Conservation (phyloP, 1,284 basidiomycete genomes). For the Xerocomus nothofagi region DNA sequence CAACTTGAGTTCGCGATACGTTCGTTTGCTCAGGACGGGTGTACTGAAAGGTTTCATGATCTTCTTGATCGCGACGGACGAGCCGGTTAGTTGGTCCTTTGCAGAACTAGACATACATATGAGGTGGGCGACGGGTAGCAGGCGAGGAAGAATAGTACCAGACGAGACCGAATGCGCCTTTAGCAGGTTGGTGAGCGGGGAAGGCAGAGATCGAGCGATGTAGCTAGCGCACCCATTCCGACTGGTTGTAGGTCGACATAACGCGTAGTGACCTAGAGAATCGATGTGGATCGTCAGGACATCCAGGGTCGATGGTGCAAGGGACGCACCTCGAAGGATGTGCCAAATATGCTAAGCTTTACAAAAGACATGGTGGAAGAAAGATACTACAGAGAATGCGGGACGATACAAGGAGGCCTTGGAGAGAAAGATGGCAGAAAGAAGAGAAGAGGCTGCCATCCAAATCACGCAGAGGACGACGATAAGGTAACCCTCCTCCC, state of each 20-base stretch:
- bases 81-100: conserved; percentile 94
- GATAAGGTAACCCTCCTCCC: conserved; percentile 19
- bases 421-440: conserved; percentile 16
- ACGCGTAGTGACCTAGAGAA: conserved; percentile 85
- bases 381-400: not conserved
- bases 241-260: conserved; percentile 99
- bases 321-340: conserved; percentile 79
- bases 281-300: conserved; percentile 25
- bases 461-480: conserved; percentile 14
- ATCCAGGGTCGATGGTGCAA: conserved; percentile 17
- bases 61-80: conserved; percentile 98
- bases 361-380: conserved; percentile 78
- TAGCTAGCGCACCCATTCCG: conserved; percentile 82
- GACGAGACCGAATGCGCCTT: conserved; percentile 91
- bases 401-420: not conserved
- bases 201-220: conserved; percentile 23
- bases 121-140: not conserved
- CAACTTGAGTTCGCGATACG: conserved; percentile 97
- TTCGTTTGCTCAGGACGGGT: conserved; percentile 96
- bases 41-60: conserved; percentile 99
- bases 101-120: conserved; percentile 68
- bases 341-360: conserved; percentile 98
- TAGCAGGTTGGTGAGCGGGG: conserved; percentile 17
- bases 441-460: conserved; percentile 15
- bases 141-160: conserved; percentile 57